Evolutionary conservation across 2,329 filamentous ascomycete species (phyloP).

Genomic region (Pseudopyricularia javanii): DNA sequence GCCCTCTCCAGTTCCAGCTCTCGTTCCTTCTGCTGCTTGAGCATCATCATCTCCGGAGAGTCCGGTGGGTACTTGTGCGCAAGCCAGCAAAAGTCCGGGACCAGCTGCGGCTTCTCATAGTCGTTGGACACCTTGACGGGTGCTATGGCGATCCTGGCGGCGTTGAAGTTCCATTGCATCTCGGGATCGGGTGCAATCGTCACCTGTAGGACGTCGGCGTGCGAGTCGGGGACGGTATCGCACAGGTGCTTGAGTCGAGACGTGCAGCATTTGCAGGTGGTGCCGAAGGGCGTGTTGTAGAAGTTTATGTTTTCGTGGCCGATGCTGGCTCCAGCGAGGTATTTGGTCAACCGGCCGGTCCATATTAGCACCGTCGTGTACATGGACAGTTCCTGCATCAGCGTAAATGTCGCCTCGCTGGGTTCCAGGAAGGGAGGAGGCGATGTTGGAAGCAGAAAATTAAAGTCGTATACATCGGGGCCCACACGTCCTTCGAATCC

Average conservation of each 20-base stretch:
- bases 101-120: not conserved
- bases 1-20: not conserved
- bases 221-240: constrained; percentile 4
- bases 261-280: constrained; percentile 6
- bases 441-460: not conserved
- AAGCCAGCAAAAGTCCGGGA: not conserved
- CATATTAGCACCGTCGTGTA: constrained; percentile 10
- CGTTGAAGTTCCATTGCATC: constrained; percentile 7
- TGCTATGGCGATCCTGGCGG: constrained; percentile 5
- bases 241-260: constrained; percentile 2
- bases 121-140: constrained; percentile 3
- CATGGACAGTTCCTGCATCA: constrained; percentile 9
- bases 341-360: constrained; percentile 8
- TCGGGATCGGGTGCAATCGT: not conserved
- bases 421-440: constrained; percentile 1
- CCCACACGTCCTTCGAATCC: constrained; percentile 6
- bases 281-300: constrained; percentile 7
- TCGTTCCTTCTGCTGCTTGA: not conserved
- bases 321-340: constrained; percentile 7
- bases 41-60: not conserved
- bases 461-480: constrained; percentile 7
- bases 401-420: not conserved
- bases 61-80: not conserved
- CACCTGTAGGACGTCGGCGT: not conserved
- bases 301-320: constrained; percentile 7